Percentiles rank a stretch among this genome's conserved stretches.
Conservation (phyloP, 345 rosid species). For the Arabidopsis suecica region DNA sequence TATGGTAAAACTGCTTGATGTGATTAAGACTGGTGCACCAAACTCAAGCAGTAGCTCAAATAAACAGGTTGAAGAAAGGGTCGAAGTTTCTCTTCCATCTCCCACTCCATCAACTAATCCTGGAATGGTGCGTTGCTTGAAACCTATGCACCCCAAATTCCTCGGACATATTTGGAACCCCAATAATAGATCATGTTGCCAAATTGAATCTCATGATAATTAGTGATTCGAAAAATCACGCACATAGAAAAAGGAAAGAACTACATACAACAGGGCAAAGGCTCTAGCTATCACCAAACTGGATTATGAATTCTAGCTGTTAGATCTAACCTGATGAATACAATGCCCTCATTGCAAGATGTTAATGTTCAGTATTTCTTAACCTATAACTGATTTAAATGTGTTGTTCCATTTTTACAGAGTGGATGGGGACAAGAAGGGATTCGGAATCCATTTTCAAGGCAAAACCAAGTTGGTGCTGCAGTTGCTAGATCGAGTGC, state of each 20-base stretch:
- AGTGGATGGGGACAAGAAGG: slow-evolving; percentile 68
- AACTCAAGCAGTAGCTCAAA: slow-evolving; percentile 30
- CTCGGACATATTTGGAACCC: neutral
- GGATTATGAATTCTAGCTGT: neutral
- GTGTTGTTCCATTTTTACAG: slow-evolving; percentile 53
- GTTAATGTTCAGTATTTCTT: neutral
- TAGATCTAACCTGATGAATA: slow-evolving; percentile 2
- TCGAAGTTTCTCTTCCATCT: slow-evolving; percentile 92
- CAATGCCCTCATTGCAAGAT: neutral
- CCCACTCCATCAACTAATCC: slow-evolving; percentile 90
- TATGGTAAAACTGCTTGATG: slow-evolving; percentile 71
- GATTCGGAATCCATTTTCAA: slow-evolving; percentile 66
- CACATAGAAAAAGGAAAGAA: neutral
- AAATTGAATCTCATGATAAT: slow-evolving; percentile 16
- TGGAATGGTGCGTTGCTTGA: slow-evolving; percentile 88
- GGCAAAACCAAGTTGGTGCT: slow-evolving; percentile 50
- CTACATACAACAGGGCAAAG: neutral
- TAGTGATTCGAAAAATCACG: neutral
- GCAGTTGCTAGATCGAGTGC: slow-evolving; percentile 40
- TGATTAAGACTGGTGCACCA: slow-evolving; percentile 40
- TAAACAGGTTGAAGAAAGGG: slow-evolving; percentile 62
- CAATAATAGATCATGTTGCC: slow-evolving; percentile 2
- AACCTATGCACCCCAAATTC: slow-evolving; percentile 47
- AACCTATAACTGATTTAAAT: neutral
- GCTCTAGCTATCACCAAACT: neutral